Conservation (phyloP, 2,329 filamentous ascomycete species). For the Diaporthe caulivora region DNA sequence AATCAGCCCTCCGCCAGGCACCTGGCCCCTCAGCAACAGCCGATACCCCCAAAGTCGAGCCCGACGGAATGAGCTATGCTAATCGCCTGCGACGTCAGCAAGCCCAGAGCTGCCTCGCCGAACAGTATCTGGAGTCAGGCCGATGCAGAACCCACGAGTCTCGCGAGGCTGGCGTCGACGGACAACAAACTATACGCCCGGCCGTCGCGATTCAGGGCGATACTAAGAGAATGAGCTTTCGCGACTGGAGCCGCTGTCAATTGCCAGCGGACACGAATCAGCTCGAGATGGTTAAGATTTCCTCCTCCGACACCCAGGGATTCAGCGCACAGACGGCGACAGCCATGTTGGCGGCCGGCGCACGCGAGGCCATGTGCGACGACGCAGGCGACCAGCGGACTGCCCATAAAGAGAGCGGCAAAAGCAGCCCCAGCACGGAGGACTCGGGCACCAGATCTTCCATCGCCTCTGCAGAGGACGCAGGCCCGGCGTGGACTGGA, state of each 20-base stretch:
- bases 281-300: background rate
- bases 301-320: background rate
- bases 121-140: conserved; percentile 2
- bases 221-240: background rate
- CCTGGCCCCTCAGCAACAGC: no score
- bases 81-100: conserved; percentile 2
- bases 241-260: background rate
- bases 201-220: background rate
- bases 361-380: background rate
- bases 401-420: background rate
- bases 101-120: background rate
- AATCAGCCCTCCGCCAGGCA: background rate
- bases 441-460: background rate
- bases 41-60: background rate
- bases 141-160: background rate
- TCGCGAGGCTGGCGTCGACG: background rate
- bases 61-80: background rate
- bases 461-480: background rate
- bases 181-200: background rate
- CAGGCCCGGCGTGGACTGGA: background rate
- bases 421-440: background rate
- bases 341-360: background rate
- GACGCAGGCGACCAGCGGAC: background rate
- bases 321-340: background rate
- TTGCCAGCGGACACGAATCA: background rate